Percentiles rank a stretch among this genome's conserved stretches.
These are phyloP conservation scores for Suhomyces kunorum DNA, from an alignment of 1,139 yeast species.

Conservation along the genomic window DNA sequence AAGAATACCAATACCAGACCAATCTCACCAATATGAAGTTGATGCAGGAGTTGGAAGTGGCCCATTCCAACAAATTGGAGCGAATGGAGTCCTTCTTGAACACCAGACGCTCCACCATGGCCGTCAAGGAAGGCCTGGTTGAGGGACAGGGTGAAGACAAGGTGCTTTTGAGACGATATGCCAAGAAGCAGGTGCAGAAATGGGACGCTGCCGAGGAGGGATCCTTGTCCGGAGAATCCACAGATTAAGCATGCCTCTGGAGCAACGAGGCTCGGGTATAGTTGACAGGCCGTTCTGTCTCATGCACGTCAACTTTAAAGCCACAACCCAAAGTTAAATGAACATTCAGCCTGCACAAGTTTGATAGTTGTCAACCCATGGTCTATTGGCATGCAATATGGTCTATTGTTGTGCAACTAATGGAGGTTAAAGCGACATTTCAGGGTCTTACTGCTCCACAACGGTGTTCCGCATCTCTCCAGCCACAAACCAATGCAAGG, in stretches of 20 bases:
- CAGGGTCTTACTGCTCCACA: too few species aligned
- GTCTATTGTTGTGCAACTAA: too few species aligned
- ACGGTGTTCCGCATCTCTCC: too few species aligned
- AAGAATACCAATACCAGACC: slow-evolving; percentile 32
- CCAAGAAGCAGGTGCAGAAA: slow-evolving; percentile 28
- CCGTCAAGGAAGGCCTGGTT: slow-evolving; percentile 22
- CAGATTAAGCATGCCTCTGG: too few species aligned
- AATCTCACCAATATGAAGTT: slow-evolving; percentile 45
- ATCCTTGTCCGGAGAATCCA: background rate
- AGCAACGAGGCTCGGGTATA: too few species aligned
- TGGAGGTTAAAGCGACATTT: too few species aligned
- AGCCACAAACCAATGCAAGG: too few species aligned
- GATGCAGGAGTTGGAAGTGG: slow-evolving; percentile 49
- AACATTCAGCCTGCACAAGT: too few species aligned
- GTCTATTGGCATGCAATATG: too few species aligned
- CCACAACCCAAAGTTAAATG: background rate
- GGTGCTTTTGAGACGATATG: slow-evolving; percentile 35
- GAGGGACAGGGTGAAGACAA: slow-evolving; percentile 24
- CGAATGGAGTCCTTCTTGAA: slow-evolving; percentile 61
- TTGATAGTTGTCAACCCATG: too few species aligned
- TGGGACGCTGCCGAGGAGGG: slow-evolving; percentile 14
- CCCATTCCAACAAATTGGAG: slow-evolving; percentile 39
- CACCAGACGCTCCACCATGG: slow-evolving; percentile 49
- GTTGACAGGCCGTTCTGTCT: too few species aligned
- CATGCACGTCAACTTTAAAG: background rate